Evolutionary conservation across 2,329 filamentous ascomycete species (phyloP).

Genomic region (Lasiodiplodia hormozganensis): DNA sequence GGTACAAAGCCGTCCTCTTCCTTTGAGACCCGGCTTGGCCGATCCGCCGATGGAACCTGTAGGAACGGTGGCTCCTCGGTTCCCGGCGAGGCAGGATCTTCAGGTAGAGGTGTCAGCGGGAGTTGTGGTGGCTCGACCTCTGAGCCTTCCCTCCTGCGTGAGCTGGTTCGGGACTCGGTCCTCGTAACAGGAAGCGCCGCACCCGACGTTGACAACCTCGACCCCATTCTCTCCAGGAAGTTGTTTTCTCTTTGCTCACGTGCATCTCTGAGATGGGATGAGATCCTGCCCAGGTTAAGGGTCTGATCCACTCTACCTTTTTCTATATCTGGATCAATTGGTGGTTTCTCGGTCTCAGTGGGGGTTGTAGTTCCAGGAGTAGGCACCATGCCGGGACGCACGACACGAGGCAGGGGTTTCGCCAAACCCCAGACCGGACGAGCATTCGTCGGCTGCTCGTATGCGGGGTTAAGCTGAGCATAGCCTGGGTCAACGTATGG

Average conservation of each 20-base stretch:
- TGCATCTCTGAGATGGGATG: slow-evolving; percentile 55
- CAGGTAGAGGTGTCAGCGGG: slow-evolving; percentile 4
- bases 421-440: slow-evolving; percentile 62
- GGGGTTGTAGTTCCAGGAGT: slow-evolving; percentile 45
- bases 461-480: slow-evolving; percentile 60
- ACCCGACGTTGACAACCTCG: slow-evolving; percentile 1
- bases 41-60: not conserved
- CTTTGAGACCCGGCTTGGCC: not conserved
- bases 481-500: slow-evolving; percentile 60
- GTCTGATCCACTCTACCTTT: slow-evolving; percentile 50
- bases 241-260: slow-evolving; percentile 43
- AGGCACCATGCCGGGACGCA: slow-evolving; percentile 61
- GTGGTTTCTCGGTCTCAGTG: slow-evolving; percentile 41
- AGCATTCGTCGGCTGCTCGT: slow-evolving; percentile 58
- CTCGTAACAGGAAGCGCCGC: not conserved
- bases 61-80: not conserved
- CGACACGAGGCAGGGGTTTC: slow-evolving; percentile 61
- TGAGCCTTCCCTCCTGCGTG: slow-evolving; percentile 9
- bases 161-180: not conserved
- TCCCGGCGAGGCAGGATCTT: not conserved
- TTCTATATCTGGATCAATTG: slow-evolving; percentile 48
- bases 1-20: not conserved
- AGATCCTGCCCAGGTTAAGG: slow-evolving; percentile 48
- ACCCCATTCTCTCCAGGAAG: slow-evolving; percentile 23
- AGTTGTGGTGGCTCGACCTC: not conserved